A percentile compares a stretch with the other conserved stretches of the same genome.
These are phyloP conservation scores for Termitomyces sp. DNA, from an alignment of 768 basidiomycete genomes.

Conservation along the genomic window DNA sequence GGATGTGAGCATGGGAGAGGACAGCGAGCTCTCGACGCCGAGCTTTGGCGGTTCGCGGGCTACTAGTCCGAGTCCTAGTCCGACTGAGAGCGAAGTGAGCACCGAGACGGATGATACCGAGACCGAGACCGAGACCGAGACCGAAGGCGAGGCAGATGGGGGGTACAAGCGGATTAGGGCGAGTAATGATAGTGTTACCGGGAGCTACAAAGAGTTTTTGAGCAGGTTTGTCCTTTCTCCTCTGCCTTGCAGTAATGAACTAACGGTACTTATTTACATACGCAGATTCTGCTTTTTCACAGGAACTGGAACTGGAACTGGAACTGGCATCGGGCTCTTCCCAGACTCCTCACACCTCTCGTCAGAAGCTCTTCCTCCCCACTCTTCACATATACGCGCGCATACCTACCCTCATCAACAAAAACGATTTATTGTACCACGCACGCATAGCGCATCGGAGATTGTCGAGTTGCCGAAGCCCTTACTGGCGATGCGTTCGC, in stretches of 20 bases:
- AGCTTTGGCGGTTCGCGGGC: conserved; percentile 40
- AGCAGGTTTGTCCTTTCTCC: conserved; percentile 44
- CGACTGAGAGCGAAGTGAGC: conserved; percentile 14
- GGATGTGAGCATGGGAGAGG: conserved; percentile 15
- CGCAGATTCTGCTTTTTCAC: conserved; percentile 80
- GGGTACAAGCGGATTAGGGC: neutral
- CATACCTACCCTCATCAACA: conserved; percentile 5
- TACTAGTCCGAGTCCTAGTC: conserved; percentile 12
- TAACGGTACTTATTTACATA: neutral
- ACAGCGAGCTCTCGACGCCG: conserved; percentile 40
- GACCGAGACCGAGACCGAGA: conserved; percentile 12
- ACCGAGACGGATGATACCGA: conserved; percentile 23
- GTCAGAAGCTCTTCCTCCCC: neutral
- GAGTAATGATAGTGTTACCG: conserved; percentile 12
- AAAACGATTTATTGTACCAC: conserved; percentile 17
- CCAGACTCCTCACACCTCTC: neutral
- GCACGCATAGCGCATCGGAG: conserved; percentile 47
- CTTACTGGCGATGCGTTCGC: conserved; percentile 20
- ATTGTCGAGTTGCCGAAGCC: conserved; percentile 36
- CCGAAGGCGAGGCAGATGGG: conserved; percentile 11
- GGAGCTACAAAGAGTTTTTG: conserved; percentile 56
- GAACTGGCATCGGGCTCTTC: neutral
- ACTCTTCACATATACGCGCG: neutral
- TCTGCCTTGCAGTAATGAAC: neutral
- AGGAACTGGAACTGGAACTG: conserved; percentile 39